phyloP scores from a whole-genome alignment of 2,329 filamentous ascomycete species.

The Beauveria caledonica region DNA sequence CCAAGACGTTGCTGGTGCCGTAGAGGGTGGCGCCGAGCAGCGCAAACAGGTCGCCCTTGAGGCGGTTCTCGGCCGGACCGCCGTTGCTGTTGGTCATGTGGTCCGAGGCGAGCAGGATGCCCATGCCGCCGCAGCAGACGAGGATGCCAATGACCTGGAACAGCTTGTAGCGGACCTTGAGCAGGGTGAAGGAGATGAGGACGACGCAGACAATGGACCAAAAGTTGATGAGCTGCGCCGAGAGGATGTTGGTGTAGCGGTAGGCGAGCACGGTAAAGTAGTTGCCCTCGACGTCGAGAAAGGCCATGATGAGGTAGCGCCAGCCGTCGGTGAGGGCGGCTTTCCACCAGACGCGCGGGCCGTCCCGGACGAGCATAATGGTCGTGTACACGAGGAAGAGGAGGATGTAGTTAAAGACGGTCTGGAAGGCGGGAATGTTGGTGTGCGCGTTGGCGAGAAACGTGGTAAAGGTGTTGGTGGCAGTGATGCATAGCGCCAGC shows the following conservation, averaged over 20 bases:
- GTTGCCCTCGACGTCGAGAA: conserved; percentile 93
- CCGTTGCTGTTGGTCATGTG: conserved; percentile 71
- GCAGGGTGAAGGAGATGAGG: conserved; percentile 68
- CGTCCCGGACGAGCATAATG: conserved; percentile 72
- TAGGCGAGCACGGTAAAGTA: conserved; percentile 97
- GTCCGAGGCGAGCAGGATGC: conserved; percentile 77
- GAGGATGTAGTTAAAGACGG: conserved; percentile 87
- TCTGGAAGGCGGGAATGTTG: conserved; percentile 90
- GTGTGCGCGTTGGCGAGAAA: conserved; percentile 60
- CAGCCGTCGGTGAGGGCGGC: conserved; percentile 67
- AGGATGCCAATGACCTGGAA: conserved; percentile 82
- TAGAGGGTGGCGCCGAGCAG: conserved; percentile 85
- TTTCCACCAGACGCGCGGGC: conserved; percentile 58
- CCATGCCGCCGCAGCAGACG: conserved; percentile 84
- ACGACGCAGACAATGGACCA: conserved; percentile 96
- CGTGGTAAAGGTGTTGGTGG: conserved; percentile 81
- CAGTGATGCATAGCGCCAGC: conserved; percentile 82
- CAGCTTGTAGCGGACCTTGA: conserved; percentile 82
- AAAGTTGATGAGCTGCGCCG: conserved; percentile 94
- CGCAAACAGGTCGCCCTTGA: conserved; percentile 91
- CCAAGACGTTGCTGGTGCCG: conserved; percentile 81
- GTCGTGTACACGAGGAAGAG: conserved; percentile 75
- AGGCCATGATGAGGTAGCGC: conserved; percentile 89
- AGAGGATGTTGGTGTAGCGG: conserved; percentile 83
- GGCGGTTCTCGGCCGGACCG: conserved; percentile 56